These are phyloP conservation scores for Ceratobasidium sp. DNA, from an alignment of 1,284 basidiomycete genomes.

Conservation along the genomic window DNA sequence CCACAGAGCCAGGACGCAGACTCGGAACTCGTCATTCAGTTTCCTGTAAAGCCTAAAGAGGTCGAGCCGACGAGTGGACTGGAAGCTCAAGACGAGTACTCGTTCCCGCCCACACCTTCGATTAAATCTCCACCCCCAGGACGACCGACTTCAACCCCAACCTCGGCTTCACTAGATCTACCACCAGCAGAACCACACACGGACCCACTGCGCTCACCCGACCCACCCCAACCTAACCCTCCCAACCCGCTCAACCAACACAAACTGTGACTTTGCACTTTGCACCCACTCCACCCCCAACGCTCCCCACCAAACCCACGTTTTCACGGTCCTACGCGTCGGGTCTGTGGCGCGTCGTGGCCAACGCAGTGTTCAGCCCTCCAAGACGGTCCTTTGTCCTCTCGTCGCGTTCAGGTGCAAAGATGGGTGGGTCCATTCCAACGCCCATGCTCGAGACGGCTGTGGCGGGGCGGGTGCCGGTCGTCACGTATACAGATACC, in stretches of 20 bases:
- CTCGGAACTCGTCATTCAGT: constrained; percentile 9
- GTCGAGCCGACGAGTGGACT: constrained; percentile 2
- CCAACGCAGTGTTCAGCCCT: constrained; percentile 21
- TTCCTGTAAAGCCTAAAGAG: neutral
- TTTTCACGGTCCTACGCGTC: constrained; percentile 32
- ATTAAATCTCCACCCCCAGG: constrained; percentile 22
- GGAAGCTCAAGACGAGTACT: constrained; percentile 30
- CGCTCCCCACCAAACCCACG: constrained; percentile 6
- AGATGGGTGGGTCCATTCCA: neutral
- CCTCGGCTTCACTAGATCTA: neutral
- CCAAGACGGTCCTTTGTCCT: constrained; percentile 27
- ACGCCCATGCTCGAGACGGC: constrained; percentile 4
- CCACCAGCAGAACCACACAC: constrained; percentile 4
- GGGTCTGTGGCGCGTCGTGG: constrained; percentile 4
- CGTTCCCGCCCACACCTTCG: constrained; percentile 27
- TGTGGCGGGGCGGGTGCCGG: neutral
- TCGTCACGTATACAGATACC: constrained; percentile 21
- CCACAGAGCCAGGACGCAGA: constrained; percentile 18
- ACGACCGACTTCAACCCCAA: neutral
- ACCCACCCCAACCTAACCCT: constrained; percentile 8
- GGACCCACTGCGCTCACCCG: constrained; percentile 20
- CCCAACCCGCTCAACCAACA: neutral
- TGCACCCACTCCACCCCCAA: constrained; percentile 11
- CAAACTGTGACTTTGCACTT: constrained; percentile 5
- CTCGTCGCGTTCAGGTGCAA: neutral